phyloP scores from a whole-genome alignment of 331 rosid genomes.

The Arachis monticola region DNA sequence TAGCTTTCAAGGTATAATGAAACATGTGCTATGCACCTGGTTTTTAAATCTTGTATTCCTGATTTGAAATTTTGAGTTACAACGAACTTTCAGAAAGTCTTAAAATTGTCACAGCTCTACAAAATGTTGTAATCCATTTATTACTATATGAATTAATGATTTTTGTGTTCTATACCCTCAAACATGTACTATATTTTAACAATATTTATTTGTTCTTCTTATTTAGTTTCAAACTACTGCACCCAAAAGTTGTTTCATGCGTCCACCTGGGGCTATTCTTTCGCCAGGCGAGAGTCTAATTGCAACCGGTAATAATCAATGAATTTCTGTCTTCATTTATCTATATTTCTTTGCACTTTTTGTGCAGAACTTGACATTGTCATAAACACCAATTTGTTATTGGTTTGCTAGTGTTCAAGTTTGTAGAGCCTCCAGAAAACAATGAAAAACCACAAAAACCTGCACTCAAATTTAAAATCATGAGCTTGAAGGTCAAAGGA shows the following conservation, averaged over 20 bases:
- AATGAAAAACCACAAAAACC: constrained; percentile 4
- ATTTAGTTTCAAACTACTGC: constrained; percentile 4
- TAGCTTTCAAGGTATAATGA: constrained; percentile 80
- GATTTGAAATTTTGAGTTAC: neutral
- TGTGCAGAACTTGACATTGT: neutral
- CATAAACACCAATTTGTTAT: neutral
- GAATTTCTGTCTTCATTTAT: neutral
- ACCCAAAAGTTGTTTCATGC: constrained; percentile 3
- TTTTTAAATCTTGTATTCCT: neutral
- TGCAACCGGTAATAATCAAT: neutral
- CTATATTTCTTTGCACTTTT: neutral
- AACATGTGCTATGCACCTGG: neutral
- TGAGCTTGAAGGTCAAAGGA: constrained; percentile 11
- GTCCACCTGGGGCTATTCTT: constrained; percentile 5
- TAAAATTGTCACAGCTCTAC: neutral
- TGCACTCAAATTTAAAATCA: neutral
- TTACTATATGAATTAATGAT: neutral
- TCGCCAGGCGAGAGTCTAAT: neutral
- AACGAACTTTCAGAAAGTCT: neutral
- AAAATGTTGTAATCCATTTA: neutral
- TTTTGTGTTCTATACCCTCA: neutral
- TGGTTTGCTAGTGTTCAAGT: neutral
- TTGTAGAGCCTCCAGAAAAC: neutral
- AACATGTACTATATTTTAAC: neutral
- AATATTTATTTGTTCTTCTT: neutral